Percentiles rank a stretch among this genome's conserved stretches.
These are phyloP conservation scores for Sideroxylon spinosum DNA, from an alignment of 179 eudicot species.

Conservation along the genomic window DNA sequence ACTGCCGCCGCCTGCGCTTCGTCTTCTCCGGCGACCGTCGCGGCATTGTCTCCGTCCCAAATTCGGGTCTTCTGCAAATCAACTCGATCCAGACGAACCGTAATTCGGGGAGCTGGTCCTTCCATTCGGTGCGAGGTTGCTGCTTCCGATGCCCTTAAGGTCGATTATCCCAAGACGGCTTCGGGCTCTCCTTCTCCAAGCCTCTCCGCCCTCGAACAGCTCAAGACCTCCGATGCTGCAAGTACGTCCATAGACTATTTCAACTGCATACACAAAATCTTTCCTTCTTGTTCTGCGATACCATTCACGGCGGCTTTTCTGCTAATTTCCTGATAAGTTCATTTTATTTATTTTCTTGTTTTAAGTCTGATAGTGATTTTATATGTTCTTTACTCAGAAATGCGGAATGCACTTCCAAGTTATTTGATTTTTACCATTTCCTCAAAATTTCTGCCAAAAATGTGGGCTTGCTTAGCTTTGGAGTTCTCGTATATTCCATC, in stretches of 20 bases:
- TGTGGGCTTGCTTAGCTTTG: neutral
- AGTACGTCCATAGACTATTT: conserved; percentile 35
- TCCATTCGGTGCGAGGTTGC: conserved; percentile 44
- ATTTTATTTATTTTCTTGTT: neutral
- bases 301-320: neutral
- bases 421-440: neutral
- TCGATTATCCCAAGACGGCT: neutral
- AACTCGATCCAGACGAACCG: conserved; percentile 11
- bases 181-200: conserved; percentile 44
- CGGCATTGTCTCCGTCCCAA: conserved; percentile 29
- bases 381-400: neutral
- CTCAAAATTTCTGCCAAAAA: neutral
- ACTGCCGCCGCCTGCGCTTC: conserved; percentile 9
- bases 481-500: neutral
- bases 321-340: neutral
- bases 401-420: neutral
- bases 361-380: neutral
- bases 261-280: no score
- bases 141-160: neutral
- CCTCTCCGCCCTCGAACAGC: conserved; percentile 76
- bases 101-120: conserved; percentile 18
- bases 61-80: conserved; percentile 30
- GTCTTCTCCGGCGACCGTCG: conserved; percentile 15
- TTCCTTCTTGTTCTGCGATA: no score
- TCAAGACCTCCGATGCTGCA: conserved; percentile 87